Base-by-base conservation (phyloP, 805 yeast species). In the Isabelozyma rhagii region DNA sequence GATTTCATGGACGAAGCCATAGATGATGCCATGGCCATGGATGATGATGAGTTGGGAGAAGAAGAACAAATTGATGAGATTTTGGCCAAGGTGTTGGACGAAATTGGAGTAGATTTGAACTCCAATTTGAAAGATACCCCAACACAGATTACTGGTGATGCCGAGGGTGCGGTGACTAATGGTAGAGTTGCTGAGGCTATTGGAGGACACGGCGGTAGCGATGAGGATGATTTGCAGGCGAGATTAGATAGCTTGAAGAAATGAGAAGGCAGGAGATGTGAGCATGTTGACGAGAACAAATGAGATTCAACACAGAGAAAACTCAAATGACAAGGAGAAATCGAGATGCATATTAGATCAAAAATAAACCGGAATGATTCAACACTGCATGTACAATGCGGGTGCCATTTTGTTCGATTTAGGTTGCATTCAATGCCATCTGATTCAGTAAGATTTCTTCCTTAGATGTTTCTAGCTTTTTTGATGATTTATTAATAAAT, bases 1-100 rank as follows among this genome's bases (percentile, higher is more conserved):
- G 99, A 96, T 66, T 89, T 96, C 82, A 94, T 94, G 87, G 99
- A 94, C 64, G 99, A 94, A 64, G 96, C 97, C 15, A 86, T 94
- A 59, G 99, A 94, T 64, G 97, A 93, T 66, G 88, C 94, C 15
- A 90, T 94, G 94, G 96, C 87, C 47, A 90, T 85, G 60, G 97
- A 89, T 60, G 75, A 69, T 27, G 65, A 60, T 50, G 83, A 89
- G 50, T 87, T 84, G 56, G 90, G 81, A 21, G 96, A 88, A 52
- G 96, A 87, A 54, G 94, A 87, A 56, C 96, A 92, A 66, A 86
- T 87, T 3, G 97, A 92, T 62, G 97, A 91, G 60, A 87, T 92
- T 46, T 94, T 96, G 45, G 83, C 85, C 61, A 89, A 86, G 67
- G 97, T 96, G 0, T 75, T 94, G 61, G 99, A 94, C 64, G 99